phyloP scores from a whole-genome alignment of 2,329 filamentous ascomycete species.

The Teratosphaeria destructans region DNA sequence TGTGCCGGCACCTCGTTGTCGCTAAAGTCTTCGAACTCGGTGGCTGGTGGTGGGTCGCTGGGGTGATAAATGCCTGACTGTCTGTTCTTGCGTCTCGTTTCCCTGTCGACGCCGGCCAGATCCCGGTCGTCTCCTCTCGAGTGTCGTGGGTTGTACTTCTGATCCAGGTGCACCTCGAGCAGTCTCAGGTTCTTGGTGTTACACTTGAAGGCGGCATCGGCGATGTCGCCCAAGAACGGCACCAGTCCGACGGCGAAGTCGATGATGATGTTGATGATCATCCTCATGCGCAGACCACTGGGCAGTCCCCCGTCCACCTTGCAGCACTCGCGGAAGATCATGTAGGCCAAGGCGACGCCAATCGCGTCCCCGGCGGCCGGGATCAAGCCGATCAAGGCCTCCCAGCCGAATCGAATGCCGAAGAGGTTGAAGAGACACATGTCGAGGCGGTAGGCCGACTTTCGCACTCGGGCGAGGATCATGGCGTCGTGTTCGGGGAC shows the following conservation, averaged over 20 bases:
- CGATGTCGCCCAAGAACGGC: constrained; percentile 65
- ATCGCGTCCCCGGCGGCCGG: constrained; percentile 69
- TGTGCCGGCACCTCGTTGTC: constrained; percentile 21
- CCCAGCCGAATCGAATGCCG: constrained; percentile 81
- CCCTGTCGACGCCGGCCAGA: constrained; percentile 14
- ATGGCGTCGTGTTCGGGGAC: constrained; percentile 73
- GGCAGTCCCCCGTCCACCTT: constrained; percentile 70
- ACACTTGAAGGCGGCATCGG: constrained; percentile 61
- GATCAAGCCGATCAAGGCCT: constrained; percentile 71
- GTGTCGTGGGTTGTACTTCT: constrained; percentile 47
- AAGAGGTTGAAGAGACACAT: constrained; percentile 72
- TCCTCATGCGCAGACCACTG: constrained; percentile 48
- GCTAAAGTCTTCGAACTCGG: constrained; percentile 37
- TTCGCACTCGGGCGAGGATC: constrained; percentile 76
- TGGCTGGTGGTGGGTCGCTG: constrained; percentile 32
- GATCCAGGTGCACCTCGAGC: constrained; percentile 56
- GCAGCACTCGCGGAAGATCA: constrained; percentile 62
- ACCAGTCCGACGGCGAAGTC: constrained; percentile 67
- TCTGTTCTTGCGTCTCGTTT: constrained; percentile 24
- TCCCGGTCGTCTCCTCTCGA: constrained; percentile 16
- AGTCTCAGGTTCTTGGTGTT: constrained; percentile 68
- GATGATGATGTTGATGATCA: constrained; percentile 69
- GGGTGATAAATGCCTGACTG: constrained; percentile 22
- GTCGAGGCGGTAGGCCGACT: constrained; percentile 75
- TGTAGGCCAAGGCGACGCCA: constrained; percentile 63